Evolutionary conservation across 2,329 filamentous ascomycete genomes (phyloP).

Genomic region (Apiospora saccharicola): DNA sequence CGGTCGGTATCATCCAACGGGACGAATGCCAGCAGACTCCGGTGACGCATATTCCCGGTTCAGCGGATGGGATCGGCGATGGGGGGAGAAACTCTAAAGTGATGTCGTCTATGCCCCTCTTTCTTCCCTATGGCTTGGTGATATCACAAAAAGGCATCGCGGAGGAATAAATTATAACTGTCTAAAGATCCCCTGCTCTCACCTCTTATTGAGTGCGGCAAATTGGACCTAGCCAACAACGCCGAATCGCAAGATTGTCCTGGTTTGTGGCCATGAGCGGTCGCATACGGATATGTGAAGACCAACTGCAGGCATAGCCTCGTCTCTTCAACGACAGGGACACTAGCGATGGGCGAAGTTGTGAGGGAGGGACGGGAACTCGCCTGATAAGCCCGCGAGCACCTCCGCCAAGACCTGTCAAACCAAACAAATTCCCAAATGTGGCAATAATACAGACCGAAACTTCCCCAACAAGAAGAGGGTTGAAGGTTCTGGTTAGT

Average conservation of each 20-base stretch:
- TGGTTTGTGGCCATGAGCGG: neutral
- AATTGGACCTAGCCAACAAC: neutral
- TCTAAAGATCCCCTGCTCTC: neutral
- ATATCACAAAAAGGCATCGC: neutral
- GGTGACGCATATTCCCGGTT: neutral
- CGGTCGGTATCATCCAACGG: neutral
- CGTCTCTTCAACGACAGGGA: neutral
- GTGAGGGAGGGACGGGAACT: neutral
- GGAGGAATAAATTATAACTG: neutral
- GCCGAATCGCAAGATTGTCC: neutral
- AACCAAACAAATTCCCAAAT: neutral
- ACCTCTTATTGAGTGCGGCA: neutral
- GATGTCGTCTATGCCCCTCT: neutral
- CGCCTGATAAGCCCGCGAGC: neutral
- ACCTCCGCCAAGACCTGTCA: neutral
- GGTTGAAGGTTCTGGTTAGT: too few relatives aligned
- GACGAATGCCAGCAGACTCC: neutral
- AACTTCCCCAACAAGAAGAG: neutral
- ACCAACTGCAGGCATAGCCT: neutral
- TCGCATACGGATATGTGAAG: neutral
- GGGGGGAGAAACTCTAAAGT: neutral
- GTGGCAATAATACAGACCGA: neutral
- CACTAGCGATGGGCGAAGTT: neutral
- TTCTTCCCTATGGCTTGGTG: neutral
- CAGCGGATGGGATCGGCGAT: constrained; percentile 8